Evolutionary conservation across 257 asterid species (phyloP).

Genomic region (Coffea canephora): DNA sequence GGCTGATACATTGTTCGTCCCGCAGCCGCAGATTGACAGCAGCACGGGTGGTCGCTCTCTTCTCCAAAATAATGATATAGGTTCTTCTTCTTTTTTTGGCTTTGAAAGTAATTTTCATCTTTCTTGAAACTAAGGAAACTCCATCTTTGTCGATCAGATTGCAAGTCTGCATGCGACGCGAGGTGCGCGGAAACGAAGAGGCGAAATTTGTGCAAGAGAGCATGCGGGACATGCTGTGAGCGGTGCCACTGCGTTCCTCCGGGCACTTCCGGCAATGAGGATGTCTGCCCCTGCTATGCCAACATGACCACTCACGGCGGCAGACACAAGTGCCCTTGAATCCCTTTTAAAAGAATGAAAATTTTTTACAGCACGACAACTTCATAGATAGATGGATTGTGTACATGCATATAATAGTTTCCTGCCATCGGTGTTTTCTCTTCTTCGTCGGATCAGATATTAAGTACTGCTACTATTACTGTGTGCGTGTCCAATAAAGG

Average conservation of each 20-base stretch:
- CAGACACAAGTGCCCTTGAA: slow-evolving; percentile 54
- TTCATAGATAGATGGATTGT: no score
- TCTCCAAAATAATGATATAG: slow-evolving; percentile 8
- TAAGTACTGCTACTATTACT: no score
- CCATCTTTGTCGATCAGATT: slow-evolving; percentile 28
- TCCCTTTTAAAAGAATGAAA: no score
- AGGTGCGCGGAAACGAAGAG: slow-evolving; percentile 49
- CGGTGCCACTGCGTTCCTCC: slow-evolving; percentile 64
- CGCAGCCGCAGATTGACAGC: slow-evolving; percentile 20
- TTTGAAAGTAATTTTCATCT: background rate
- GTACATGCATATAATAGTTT: no score
- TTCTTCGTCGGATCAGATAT: no score
- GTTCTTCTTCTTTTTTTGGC: background rate
- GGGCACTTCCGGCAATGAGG: slow-evolving; percentile 54
- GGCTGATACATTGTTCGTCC: background rate
- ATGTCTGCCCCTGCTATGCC: slow-evolving; percentile 61
- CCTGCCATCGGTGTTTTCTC: no score
- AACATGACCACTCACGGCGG: slow-evolving; percentile 58
- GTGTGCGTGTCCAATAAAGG: no score
- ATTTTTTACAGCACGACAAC: no score
- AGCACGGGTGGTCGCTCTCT: slow-evolving; percentile 2
- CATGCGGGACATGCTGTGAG: slow-evolving; percentile 60
- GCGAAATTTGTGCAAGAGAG: slow-evolving; percentile 40
- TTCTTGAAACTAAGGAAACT: background rate
- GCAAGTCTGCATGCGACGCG: slow-evolving; percentile 40